Evolutionary conservation across 1,139 yeast species (phyloP).

Genomic region (Zygosaccharomyces sapae): DNA sequence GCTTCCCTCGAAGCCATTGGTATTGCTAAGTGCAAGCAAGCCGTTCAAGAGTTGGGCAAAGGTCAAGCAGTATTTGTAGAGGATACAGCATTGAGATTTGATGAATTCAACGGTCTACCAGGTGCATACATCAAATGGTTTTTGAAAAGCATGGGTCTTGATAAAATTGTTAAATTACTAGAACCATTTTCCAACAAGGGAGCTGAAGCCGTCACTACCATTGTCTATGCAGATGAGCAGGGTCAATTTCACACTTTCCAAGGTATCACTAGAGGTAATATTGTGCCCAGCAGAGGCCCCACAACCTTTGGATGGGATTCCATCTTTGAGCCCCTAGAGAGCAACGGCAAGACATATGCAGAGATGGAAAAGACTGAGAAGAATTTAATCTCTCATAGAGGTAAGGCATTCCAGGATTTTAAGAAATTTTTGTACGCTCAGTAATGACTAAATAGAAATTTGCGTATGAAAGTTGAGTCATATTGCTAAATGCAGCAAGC

Average conservation of each 20-base stretch:
- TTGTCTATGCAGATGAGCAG: constrained; percentile 86
- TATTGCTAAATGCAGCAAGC: background rate
- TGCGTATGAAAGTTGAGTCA: background rate
- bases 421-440: constrained; percentile 46
- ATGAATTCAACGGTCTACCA: constrained; percentile 78
- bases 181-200: constrained; percentile 75
- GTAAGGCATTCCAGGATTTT: constrained; percentile 71
- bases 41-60: constrained; percentile 50
- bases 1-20: constrained; percentile 72
- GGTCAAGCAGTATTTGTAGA: constrained; percentile 86
- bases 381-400: constrained; percentile 83
- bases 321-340: constrained; percentile 65
- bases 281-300: constrained; percentile 71
- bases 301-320: constrained; percentile 94
- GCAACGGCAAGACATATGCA: constrained; percentile 66
- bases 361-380: constrained; percentile 77
- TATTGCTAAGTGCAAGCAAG: constrained; percentile 70
- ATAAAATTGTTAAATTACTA: constrained; percentile 72
- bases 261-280: constrained; percentile 76
- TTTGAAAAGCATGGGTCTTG: constrained; percentile 63
- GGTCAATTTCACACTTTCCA: constrained; percentile 75
- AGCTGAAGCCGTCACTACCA: constrained; percentile 88
- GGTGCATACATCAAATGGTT: constrained; percentile 96
- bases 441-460: background rate
- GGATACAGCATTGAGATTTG: constrained; percentile 86